Conservation (phyloP, 2,329 filamentous ascomycete genomes). For the Tolypocladium tundrense region DNA sequence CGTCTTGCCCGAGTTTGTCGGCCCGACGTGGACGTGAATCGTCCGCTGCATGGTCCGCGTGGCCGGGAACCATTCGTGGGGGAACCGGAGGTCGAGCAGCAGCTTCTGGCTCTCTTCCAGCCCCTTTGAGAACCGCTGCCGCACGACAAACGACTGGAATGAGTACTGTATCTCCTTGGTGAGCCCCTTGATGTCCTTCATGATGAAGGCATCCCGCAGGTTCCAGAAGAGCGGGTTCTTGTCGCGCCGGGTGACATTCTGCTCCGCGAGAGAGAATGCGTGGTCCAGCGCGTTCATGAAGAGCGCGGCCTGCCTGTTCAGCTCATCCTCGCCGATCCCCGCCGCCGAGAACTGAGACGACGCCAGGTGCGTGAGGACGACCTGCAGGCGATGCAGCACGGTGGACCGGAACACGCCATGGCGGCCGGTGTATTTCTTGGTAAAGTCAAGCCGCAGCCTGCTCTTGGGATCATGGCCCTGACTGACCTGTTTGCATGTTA, state of each 20-base stretch:
- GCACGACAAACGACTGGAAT: slow-evolving; percentile 57
- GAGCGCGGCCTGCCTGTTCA: slow-evolving; percentile 31
- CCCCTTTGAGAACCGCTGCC: slow-evolving; percentile 43
- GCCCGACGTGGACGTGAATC: slow-evolving; percentile 87
- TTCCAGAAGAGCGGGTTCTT: slow-evolving; percentile 47
- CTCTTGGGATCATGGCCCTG: slow-evolving; percentile 23
- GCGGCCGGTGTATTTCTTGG: slow-evolving; percentile 13
- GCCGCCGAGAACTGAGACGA: slow-evolving; percentile 12
- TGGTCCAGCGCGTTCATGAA: slow-evolving; percentile 35
- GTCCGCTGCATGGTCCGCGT: slow-evolving; percentile 72
- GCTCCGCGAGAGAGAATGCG: slow-evolving; percentile 34
- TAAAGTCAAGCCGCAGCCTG: slow-evolving; percentile 16
- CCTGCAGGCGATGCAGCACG: slow-evolving; percentile 24
- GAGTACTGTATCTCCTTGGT: slow-evolving; percentile 51
- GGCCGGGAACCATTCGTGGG: slow-evolving; percentile 83
- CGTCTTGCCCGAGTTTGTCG: slow-evolving; percentile 97
- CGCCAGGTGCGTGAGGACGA: slow-evolving; percentile 19
- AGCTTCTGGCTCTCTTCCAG: slow-evolving; percentile 49
- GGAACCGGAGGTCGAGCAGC: slow-evolving; percentile 76
- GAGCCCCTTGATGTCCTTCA: slow-evolving; percentile 39
- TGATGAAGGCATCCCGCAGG: slow-evolving; percentile 50
- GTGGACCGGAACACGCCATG: slow-evolving; percentile 23
- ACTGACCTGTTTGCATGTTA: slow-evolving; percentile 14
- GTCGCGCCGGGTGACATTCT: slow-evolving; percentile 23
- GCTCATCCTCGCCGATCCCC: slow-evolving; percentile 24